Evolutionary conservation across 805 yeast species (phyloP).

Genomic region (Ogataea philodendri): DNA sequence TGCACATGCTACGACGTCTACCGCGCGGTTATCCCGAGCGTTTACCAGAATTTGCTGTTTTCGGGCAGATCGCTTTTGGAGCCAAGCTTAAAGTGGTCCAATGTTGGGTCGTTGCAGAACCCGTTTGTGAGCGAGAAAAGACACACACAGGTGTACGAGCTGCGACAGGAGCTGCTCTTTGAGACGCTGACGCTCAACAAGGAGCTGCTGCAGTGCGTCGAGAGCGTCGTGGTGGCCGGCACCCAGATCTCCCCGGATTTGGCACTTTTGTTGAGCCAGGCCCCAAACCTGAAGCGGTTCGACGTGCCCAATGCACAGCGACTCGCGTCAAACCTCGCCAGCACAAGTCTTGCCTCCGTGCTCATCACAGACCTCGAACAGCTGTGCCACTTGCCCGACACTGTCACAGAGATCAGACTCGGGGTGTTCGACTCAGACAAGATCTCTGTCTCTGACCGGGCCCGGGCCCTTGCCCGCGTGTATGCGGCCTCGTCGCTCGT

Average conservation of each 20-base stretch:
- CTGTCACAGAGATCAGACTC: conserved; percentile 20
- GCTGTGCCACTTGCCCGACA: conserved; percentile 20
- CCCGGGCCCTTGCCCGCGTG: conserved; percentile 4
- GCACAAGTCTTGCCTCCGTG: conserved; percentile 9
- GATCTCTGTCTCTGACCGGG: conserved; percentile 1
- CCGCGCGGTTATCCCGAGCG: conserved; percentile 28
- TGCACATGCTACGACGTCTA: conserved; percentile 34
- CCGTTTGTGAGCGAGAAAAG: conserved; percentile 35
- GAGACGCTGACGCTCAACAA: conserved; percentile 38
- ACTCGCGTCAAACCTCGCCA: not conserved
- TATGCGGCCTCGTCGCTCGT: conserved; percentile 11
- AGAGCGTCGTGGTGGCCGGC: conserved; percentile 36
- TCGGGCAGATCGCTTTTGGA: conserved; percentile 35
- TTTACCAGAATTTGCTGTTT: conserved; percentile 40
- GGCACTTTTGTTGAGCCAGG: conserved; percentile 25
- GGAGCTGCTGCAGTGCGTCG: conserved; percentile 33
- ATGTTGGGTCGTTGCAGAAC: conserved; percentile 38
- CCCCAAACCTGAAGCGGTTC: conserved; percentile 15
- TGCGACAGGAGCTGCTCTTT: conserved; percentile 41
- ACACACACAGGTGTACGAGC: conserved; percentile 36
- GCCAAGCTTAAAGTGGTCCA: conserved; percentile 36
- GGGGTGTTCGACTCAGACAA: conserved; percentile 15
- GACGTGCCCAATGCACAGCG: conserved; percentile 6
- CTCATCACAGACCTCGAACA: conserved; percentile 22
- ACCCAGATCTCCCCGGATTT: conserved; percentile 26